Evolutionary conservation across 2,329 filamentous ascomycete genomes (phyloP), one percentile per base, ranked within the genome.

Genomic region (Niveomyces coronatus): DNA sequence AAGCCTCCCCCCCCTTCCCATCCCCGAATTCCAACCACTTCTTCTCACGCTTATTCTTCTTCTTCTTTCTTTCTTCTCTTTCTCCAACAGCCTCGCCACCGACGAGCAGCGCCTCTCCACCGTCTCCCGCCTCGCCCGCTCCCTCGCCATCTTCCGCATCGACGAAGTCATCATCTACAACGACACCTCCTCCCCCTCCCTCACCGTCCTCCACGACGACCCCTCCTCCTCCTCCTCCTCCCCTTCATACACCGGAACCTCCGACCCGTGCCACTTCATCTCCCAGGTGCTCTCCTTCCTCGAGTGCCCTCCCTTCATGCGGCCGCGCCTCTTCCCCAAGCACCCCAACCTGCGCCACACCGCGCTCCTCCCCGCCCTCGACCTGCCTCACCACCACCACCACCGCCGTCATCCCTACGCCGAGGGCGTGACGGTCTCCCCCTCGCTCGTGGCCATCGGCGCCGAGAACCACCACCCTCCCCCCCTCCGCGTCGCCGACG

Each of bases 91-190:
- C 54, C 77, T 79, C 26, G 67, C 75, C 41, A 82, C 79, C 9
- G 76, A 80, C 45, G 85, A 93, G 43, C 79, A 85, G 53, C 81
- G 85, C 54, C 85, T 81, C 24, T 70, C 72, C 33, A 68, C 83
- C 33, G 81, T 79, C 1, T 83, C 82, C 7, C 79, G 82, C 46
- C 79, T 94, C 37, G 85, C 85, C 5, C 82, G 86, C 37, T 84
- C 85, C 23, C 71, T 86, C 36, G 82, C 84, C 44, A 80, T 93
- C 45, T 93, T 91, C 61, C 81, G 76, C 51, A 72, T 94, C 47
- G 86, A 94, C 54, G 86, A 94, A 61, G 70, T 93, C 20, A 70
- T 94, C 35, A 65, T 94, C 39, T 94, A 83, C 57, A 78, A 89
- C 53, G 86, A 93, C 59, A 68, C 67, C 24, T 68, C 69, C 3